Evolutionary conservation across 2,329 filamentous ascomycete genomes (phyloP), one percentile per base, ranked within the genome.

Genomic region (Venturia asperata): DNA sequence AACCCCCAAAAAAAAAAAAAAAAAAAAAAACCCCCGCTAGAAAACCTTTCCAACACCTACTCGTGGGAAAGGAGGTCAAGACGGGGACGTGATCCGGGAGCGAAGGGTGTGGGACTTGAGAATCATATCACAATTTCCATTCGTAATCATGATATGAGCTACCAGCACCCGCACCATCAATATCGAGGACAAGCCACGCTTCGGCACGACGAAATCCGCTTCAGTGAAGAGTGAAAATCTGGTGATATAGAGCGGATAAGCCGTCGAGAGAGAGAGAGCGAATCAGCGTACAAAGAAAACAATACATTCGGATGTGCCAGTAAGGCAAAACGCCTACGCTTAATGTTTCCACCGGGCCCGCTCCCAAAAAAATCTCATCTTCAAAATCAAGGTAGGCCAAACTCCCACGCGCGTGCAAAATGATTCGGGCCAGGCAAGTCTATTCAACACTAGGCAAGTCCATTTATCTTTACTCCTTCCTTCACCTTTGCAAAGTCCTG

Each of bases 401-500:
- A 37, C 30, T 58, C 52, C 30, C 15, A 37, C 37, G 52, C 52
- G 37, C 17, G 37, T 58, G 52, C 52, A 37, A 43, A 43, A 63
- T 7, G 10, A 21, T 30, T 17, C 41, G 39, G 1, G 7, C 15
- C 62, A 19, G 15, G 17, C 34, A n/a, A 24, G 30, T 34, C 30
- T 34, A 34, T 34, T 6, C 30, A 34, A 3, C 30, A 27, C 63
- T 64, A 21, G 10, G 39, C 63, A 17, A 52, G 52, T 42, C 63
- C 63, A 10, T 61, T 45, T 13, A 27, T 7, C 30, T 55, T 24
- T 7, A 82, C 76, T 67, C 76, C 71, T 66, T 80, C 78, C 70
- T 76, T 76, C 58, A 79, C 70, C 58, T 74, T 79, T 74, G 82
- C 77, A 70, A 86, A 89, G 68, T 85, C 82, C 68, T 80, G 78